These are phyloP conservation scores for Tricholomella constricta DNA, from an alignment of 768 basidiomycete species.

Conservation along the genomic window DNA sequence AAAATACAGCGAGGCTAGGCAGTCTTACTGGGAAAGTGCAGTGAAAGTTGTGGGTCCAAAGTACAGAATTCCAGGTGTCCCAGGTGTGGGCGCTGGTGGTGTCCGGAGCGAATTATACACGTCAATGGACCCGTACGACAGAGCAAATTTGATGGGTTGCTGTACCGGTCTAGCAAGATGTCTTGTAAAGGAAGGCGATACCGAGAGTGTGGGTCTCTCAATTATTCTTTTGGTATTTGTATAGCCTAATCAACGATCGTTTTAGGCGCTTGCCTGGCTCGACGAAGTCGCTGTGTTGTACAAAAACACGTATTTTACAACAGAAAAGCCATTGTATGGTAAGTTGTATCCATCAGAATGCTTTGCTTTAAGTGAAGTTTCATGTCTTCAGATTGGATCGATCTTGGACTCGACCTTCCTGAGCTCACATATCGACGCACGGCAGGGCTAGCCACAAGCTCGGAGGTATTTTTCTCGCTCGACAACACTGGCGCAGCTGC, in stretches of 20 bases:
- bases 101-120: conserved; percentile 10
- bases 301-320: conserved; percentile 19
- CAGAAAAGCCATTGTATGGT: conserved; percentile 14
- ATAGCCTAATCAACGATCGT: neutral
- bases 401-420: conserved; percentile 24
- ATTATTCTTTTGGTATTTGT: neutral
- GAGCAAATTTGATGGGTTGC: conserved; percentile 21
- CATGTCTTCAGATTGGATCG: conserved; percentile 21
- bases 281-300: conserved; percentile 29
- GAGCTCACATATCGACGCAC: conserved; percentile 30
- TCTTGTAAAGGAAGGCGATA: conserved; percentile 15
- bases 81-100: conserved; percentile 10
- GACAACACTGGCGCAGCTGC: conserved; percentile 36
- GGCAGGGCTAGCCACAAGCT: conserved; percentile 20
- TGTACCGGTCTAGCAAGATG: conserved; percentile 20
- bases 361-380: neutral
- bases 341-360: neutral
- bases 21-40: conserved; percentile 13
- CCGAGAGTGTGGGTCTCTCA: conserved; percentile 7
- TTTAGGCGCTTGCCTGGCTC: conserved; percentile 33
- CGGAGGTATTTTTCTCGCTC: conserved; percentile 29
- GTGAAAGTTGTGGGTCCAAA: conserved; percentile 10
- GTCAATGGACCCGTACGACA: conserved; percentile 7
- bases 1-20: conserved; percentile 10
- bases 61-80: conserved; percentile 14